phyloP scores from a whole-genome alignment of 2,329 filamentous ascomycete species.

The Emmonsiellopsis sp. region DNA sequence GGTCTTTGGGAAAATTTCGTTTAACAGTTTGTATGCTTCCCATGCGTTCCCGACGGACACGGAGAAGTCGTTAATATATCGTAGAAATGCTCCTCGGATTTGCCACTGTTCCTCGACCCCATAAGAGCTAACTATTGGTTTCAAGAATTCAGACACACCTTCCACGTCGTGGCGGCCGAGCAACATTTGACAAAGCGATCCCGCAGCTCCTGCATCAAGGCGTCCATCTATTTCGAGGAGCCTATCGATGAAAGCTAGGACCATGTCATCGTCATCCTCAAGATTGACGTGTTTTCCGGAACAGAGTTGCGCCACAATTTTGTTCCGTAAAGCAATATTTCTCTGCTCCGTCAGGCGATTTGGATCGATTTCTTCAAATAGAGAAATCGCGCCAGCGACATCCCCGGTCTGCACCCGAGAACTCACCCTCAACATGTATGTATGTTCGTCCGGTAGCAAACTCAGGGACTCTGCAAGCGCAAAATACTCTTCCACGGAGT shows the following conservation, averaged over 20 bases:
- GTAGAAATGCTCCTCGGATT: slow-evolving; percentile 57
- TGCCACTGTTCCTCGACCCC: slow-evolving; percentile 50
- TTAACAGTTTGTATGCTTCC: slow-evolving; percentile 52
- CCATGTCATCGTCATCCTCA: slow-evolving; percentile 51
- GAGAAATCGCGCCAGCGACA: slow-evolving; percentile 49
- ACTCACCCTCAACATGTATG: slow-evolving; percentile 64
- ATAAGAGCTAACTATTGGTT: slow-evolving; percentile 45
- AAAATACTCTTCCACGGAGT: slow-evolving; percentile 65
- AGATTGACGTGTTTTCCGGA: slow-evolving; percentile 62
- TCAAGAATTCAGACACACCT: slow-evolving; percentile 74
- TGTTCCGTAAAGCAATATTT: slow-evolving; percentile 60
- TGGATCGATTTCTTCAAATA: slow-evolving; percentile 44
- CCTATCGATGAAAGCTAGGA: slow-evolving; percentile 63
- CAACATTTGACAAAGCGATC: slow-evolving; percentile 62
- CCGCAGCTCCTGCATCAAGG: slow-evolving; percentile 65
- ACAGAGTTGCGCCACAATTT: slow-evolving; percentile 40
- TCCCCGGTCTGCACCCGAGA: slow-evolving; percentile 67
- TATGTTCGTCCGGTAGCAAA: slow-evolving; percentile 58
- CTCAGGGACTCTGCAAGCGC: slow-evolving; percentile 55
- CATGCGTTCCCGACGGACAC: slow-evolving; percentile 51
- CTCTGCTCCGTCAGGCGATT: slow-evolving; percentile 47
- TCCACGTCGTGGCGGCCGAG: slow-evolving; percentile 65
- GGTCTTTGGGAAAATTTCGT: slow-evolving; percentile 52
- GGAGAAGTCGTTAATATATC: slow-evolving; percentile 55
- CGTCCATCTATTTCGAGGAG: slow-evolving; percentile 60